Conservation (phyloP, 768 basidiomycete genomes). For the Daedaleopsis nitida region DNA sequence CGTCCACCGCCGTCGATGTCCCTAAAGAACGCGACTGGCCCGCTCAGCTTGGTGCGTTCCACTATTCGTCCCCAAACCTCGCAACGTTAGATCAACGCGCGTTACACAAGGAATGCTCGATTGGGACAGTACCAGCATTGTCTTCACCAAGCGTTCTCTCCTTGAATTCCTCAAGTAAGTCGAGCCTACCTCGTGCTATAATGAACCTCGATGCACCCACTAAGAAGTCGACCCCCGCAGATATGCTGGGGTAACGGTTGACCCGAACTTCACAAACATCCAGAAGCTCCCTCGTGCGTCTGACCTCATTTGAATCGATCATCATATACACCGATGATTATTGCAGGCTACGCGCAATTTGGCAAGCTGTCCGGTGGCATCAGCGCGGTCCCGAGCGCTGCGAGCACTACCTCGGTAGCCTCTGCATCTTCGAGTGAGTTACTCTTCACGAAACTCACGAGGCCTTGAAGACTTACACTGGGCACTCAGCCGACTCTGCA, state of each 20-base stretch:
- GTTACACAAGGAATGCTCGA: conserved; percentile 65
- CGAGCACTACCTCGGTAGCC: conserved; percentile 24
- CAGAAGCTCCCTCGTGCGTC: conserved; percentile 71
- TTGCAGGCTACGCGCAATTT: conserved; percentile 70
- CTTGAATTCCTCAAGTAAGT: conserved; percentile 78
- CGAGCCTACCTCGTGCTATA: conserved; percentile 2
- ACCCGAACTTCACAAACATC: conserved; percentile 74
- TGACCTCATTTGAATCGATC: neutral
- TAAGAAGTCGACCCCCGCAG: conserved; percentile 37
- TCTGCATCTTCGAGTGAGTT: neutral
- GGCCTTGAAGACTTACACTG: conserved; percentile 5
- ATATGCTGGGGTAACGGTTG: conserved; percentile 74
- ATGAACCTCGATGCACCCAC: conserved; percentile 13
- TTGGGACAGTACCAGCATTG: conserved; percentile 75
- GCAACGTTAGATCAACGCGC: neutral
- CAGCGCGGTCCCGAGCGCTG: conserved; percentile 16
- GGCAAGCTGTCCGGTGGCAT: conserved; percentile 48
- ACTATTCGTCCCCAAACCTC: neutral
- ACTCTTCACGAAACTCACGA: neutral
- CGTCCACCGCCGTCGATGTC: conserved; percentile 55
- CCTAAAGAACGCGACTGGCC: conserved; percentile 77
- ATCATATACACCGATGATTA: conserved; percentile 1
- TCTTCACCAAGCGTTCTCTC: conserved; percentile 77
- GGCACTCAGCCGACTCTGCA: conserved; percentile 3
- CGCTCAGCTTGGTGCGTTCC: conserved; percentile 57